phyloP scores from a whole-genome alignment of 805 yeast genomes.

The Candida nanaspora region DNA sequence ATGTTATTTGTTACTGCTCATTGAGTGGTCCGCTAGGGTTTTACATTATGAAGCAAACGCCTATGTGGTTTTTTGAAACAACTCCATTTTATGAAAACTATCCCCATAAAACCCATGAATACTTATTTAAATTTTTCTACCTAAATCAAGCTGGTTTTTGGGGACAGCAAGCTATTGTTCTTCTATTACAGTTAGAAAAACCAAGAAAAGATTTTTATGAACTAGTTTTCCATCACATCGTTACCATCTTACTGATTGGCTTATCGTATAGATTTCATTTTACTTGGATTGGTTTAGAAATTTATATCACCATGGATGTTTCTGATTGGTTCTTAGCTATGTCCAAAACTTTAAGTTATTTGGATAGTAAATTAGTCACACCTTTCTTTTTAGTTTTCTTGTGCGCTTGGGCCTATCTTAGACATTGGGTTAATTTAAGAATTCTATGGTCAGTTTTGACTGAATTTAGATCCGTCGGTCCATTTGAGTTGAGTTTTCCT shows the following conservation, averaged over 20 bases:
- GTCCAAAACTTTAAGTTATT: conserved; percentile 82
- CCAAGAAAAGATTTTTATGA: conserved; percentile 94
- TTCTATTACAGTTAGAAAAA: conserved; percentile 79
- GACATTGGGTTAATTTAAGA: conserved; percentile 78
- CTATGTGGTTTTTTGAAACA: conserved; percentile 88
- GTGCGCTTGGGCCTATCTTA: conserved; percentile 73
- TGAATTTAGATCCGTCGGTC: conserved; percentile 82
- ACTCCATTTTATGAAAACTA: conserved; percentile 68
- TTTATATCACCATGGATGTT: conserved; percentile 93
- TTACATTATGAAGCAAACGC: conserved; percentile 76
- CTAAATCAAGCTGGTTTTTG: conserved; percentile 93
- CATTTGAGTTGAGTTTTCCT: conserved; percentile 71
- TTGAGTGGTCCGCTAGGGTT: conserved; percentile 80
- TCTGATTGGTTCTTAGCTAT: conserved; percentile 82
- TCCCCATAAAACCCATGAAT: conserved; percentile 75
- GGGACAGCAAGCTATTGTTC: conserved; percentile 89
- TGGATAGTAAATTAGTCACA: conserved; percentile 57
- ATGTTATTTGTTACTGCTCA: conserved; percentile 75
- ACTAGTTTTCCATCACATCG: conserved; percentile 85
- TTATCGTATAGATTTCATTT: conserved; percentile 89
- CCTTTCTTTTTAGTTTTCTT: conserved; percentile 68
- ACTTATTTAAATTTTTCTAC: conserved; percentile 71
- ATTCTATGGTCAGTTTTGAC: conserved; percentile 82
- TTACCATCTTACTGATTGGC: conserved; percentile 83
- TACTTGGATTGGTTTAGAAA: conserved; percentile 89